These are phyloP conservation scores for Somion occarium DNA, from an alignment of 1,284 basidiomycete species.

Conservation along the genomic window DNA sequence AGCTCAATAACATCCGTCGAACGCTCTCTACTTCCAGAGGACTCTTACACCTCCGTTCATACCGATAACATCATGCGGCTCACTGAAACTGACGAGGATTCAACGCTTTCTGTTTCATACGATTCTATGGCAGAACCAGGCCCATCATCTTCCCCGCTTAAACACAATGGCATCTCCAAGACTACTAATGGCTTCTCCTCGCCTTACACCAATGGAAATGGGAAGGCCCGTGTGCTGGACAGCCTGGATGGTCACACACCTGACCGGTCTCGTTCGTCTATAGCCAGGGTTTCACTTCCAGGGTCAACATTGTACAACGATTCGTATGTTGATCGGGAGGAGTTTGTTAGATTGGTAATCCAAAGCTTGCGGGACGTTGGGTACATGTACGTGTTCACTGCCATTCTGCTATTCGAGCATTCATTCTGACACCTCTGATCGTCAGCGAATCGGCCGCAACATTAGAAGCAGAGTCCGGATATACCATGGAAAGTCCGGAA, in stretches of 20 bases:
- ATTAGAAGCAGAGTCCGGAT: constrained; percentile 91
- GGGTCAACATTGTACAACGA: constrained; percentile 72
- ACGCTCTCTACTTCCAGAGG: constrained; percentile 25
- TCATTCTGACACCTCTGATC: constrained; percentile 10
- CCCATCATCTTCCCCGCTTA: constrained; percentile 44
- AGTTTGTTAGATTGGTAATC: constrained; percentile 87
- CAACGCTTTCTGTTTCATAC: constrained; percentile 41
- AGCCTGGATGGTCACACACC: constrained; percentile 34
- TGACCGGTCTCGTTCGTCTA: constrained; percentile 39
- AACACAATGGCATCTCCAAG: constrained; percentile 40
- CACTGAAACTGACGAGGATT: constrained; percentile 50
- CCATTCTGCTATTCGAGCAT: constrained; percentile 10
- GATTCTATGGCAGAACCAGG: constrained; percentile 45
- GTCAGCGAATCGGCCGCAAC: constrained; percentile 82
- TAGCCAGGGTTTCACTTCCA: constrained; percentile 59
- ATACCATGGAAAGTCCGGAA: constrained; percentile 74
- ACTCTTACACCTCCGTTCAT: constrained; percentile 19
- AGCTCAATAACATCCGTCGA: constrained; percentile 27
- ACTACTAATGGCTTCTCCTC: constrained; percentile 36
- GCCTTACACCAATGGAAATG: constrained; percentile 24
- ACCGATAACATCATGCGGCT: constrained; percentile 47
- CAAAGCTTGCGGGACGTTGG: constrained; percentile 93
- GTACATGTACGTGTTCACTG: constrained; percentile 68
- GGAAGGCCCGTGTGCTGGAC: constrained; percentile 25
- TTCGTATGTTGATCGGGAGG: constrained; percentile 79